Percentiles rank a stretch among this genome's conserved stretches.
Conservation (phyloP, 768 basidiomycete genomes). For the Hemileccinum rubropunctum region DNA sequence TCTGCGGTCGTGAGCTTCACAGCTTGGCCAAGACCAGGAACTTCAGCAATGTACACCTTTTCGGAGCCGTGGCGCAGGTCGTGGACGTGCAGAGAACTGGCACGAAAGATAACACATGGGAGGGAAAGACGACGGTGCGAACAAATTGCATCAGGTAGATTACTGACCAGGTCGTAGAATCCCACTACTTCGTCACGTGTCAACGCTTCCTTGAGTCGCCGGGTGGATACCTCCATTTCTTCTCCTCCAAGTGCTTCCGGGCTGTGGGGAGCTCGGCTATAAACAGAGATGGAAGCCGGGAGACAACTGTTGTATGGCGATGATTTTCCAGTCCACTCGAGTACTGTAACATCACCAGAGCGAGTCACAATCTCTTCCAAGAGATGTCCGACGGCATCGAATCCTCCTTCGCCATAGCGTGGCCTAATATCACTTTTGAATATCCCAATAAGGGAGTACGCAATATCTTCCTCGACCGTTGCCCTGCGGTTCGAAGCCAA, state of each 20-base stretch:
- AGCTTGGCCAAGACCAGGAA: not conserved
- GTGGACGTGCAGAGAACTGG: not conserved
- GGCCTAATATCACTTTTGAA: conserved; percentile 9
- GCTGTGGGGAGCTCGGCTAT: not conserved
- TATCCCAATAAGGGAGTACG: conserved; percentile 9
- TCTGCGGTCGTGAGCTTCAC: not conserved
- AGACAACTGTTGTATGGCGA: conserved; percentile 15
- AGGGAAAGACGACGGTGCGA: conserved; percentile 3
- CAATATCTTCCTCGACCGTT: conserved; percentile 9
- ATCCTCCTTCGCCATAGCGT: conserved; percentile 7
- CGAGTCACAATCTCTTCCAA: conserved; percentile 13
- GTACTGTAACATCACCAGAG: conserved; percentile 3
- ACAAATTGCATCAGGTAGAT: not conserved
- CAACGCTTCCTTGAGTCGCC: not conserved
- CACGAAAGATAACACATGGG: conserved; percentile 5
- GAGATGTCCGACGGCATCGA: conserved; percentile 9
- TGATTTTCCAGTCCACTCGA: conserved; percentile 11
- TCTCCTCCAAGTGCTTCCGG: not conserved
- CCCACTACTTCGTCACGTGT: not conserved
- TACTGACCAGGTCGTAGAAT: not conserved
- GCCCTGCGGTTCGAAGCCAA: conserved; percentile 10
- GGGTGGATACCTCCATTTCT: not conserved
- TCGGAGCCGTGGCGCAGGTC: not conserved
- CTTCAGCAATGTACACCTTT: not conserved
- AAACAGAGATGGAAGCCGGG: not conserved